Conservation (phyloP, 768 basidiomycete species). For the Leucosporidium creatinivorum region DNA sequence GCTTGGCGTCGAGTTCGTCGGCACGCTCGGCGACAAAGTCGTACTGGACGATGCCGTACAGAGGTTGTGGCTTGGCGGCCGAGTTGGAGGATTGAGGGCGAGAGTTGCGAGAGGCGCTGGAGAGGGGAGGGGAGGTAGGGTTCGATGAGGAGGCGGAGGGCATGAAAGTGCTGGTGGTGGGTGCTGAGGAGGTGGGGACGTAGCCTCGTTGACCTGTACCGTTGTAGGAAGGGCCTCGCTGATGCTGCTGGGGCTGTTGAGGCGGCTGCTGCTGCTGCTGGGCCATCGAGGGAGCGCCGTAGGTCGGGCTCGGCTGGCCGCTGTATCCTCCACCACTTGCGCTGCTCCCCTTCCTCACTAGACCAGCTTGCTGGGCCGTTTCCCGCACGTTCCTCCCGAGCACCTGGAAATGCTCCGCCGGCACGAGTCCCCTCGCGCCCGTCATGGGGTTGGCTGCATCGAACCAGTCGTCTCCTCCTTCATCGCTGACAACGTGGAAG, state of each 20-base stretch:
- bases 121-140: constrained; percentile 23
- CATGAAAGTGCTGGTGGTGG: not conserved
- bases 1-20: constrained; percentile 91
- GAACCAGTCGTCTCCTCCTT: constrained; percentile 56
- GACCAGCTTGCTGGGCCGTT: constrained; percentile 15
- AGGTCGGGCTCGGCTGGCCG: constrained; percentile 1
- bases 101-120: constrained; percentile 32
- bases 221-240: not conserved
- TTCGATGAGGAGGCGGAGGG: constrained; percentile 22
- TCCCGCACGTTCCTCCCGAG: constrained; percentile 55
- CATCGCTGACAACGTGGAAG: constrained; percentile 84
- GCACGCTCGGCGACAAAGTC: constrained; percentile 92
- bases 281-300: constrained; percentile 5
- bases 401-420: constrained; percentile 79
- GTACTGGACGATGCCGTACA: constrained; percentile 91
- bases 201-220: constrained; percentile 1
- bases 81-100: constrained; percentile 24
- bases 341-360: constrained; percentile 1
- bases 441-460: constrained; percentile 91
- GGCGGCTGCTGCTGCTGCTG: constrained; percentile 1
- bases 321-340: constrained; percentile 1
- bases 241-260: constrained; percentile 9
- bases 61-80: constrained; percentile 53
- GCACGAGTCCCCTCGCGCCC: constrained; percentile 84
- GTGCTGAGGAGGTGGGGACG: not conserved